Evolutionary conservation across 495 filamentous ascomycete species (phyloP), one percentile per base, ranked within the genome.

Genomic region (Pyrenula aspistea): DNA sequence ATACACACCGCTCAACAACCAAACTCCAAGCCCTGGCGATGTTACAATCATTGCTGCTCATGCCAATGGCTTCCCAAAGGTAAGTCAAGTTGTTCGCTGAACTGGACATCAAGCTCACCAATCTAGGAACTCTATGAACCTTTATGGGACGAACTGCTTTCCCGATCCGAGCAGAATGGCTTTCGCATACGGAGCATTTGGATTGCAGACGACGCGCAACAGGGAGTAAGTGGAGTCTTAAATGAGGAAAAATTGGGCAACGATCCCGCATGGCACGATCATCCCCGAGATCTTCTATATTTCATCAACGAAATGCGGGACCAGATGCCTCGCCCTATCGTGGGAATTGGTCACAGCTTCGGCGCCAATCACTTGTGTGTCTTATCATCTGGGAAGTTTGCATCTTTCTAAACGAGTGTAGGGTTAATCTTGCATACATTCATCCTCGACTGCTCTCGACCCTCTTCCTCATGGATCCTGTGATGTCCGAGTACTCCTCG

Each of bases 21-120:
- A 69, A 0, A 61, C 71, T 56, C 83, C 86, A 0, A 72, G 81
- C 56, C 77, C 77, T 0, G 87, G 87, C 4, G 89, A 93, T 69
- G 69, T 94, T 4, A 95, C 89, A 25, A 86, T 96, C 62, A 79
- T 96, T 56, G 88, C 77, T 20, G 83, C 88, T 11, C 88, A 92
- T 68, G 91, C 88, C 11, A 94, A 92, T 71, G 89, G 86, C 53
- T 92, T 95, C 62, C 85, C 86, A n/a, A 96, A 96, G 74, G 85
- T 85, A 65, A 54, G 63, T n/a, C n/a, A 31, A 23, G 31, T 54
- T 57, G 53, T 51, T 53, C 49, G 20, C 4, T 22, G 19, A 51
- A 24, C 10, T 1, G 12, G 12, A 22, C 24, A 19, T 58, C 2
- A 53, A 51, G 24, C 57, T 64, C 22, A 61, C 25, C 0, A 2